Evolutionary conservation across 805 yeast species (phyloP), one percentile per base, ranked within the genome.

Genomic region (Yarrowia alimentaria): DNA sequence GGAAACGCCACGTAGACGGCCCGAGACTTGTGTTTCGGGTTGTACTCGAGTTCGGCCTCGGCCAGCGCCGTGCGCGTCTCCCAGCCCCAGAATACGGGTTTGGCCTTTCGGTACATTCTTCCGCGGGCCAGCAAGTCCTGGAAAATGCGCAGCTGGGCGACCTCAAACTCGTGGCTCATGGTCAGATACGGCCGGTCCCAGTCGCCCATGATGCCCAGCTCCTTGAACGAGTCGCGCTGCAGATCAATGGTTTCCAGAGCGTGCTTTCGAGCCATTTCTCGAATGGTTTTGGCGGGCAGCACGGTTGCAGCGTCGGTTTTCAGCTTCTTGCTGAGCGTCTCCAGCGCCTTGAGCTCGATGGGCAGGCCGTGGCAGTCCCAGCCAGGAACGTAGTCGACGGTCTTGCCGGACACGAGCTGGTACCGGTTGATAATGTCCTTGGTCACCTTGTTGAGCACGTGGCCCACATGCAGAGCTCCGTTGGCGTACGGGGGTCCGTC

Each of bases 341-440:
- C 61, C 17, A 87, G 65, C 0, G 95, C 95, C 60, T 89, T 90
- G 63, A 87, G 72, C 65, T 93, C 99, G 56, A 93, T 93, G 1
- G 99, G 99, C 29, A 93, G 70, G 0, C 99, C 99, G 68, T 93
- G 99, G 62, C 99, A 93, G 64, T 93, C 99, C 98, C 99, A 93
- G 0, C 99, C 99, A 0, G 98, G 96, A 32, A 75, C 74, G 61
- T 86, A 93, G 48, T 75, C 72, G 3, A 93, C 79, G 42, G 74
- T 73, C 54, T 79, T 74, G 12, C 88, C 85, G 29, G 72, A 65
- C 16, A 81, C 63, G 19, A 90, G 68, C 60, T 87, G 80, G 58
- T 70, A 82, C 47, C 99, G 71, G 56, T 79, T 78, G 35, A 91
- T 78, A 37, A 93, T 80, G 65, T 93, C 99, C 64, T 93, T 93